Base-by-base conservation (phyloP, 768 basidiomycete genomes). In the Rickenella mellea region DNA sequence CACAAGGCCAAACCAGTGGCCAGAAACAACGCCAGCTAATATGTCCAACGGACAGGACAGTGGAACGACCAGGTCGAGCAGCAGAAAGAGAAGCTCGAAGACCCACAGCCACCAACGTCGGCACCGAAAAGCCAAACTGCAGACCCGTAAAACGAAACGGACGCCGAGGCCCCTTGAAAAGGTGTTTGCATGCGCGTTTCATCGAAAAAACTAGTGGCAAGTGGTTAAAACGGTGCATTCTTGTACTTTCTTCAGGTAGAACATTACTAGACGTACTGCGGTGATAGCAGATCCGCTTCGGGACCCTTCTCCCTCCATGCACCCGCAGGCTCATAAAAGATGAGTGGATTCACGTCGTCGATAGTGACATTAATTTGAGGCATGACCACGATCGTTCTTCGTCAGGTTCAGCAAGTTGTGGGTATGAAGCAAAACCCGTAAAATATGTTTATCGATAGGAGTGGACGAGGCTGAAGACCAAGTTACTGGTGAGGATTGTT, bases 101-200 rank as follows among this genome's bases (percentile, higher is more conserved):
- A 49, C 0, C 75, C 73, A 49, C 74, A 70, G 41, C 71, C 71
- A 5, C 42, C 29, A 19, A 73, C 62, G 40, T 70, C 69, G 2
- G 72, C 66, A 6, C 76, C 76, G 43, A 65, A 76, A 8, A 77
- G 52, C 56, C 65, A 64, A 15, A 77, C 52, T 5, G 60, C 65
- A 9, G 66, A 72, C 11, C 75, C 76, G 31, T 69, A 69, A 59
- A 76, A 76, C 19, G 51, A 44, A 48, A 76, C 66, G 0, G 59
- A 61, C 4, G 58, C 64, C 19, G 46, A 48, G 5, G 68, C 68
- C 7, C 57, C 53, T n/a, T n/a, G n/a, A n/a, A n/a, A n/a, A n/a
- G n/a, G n/a, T n/a, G n/a, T n/a, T n/a, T n/a, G n/a, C n/a, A n/a
- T n/a, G n/a, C n/a, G n/a, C n/a, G n/a, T n/a, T n/a, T n/a, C n/a